Conservation (phyloP, 179 eudicot genomes). For the Monotropa hypopitys region DNA sequence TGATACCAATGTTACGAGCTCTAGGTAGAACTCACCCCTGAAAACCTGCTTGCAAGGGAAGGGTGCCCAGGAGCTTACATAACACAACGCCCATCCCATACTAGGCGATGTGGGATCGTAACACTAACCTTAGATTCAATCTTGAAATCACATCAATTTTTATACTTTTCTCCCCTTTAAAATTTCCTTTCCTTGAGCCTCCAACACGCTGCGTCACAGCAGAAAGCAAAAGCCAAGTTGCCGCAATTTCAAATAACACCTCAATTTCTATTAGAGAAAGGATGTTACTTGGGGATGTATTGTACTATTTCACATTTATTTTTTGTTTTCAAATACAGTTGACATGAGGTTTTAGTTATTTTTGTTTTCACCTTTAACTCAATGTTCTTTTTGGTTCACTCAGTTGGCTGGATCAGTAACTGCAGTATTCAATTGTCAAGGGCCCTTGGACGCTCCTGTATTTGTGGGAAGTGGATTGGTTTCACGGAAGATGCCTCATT, state of each 20-base stretch:
- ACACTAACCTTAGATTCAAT: too few species aligned
- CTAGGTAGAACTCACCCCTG: too few species aligned
- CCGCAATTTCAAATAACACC: background rate
- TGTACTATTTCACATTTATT: background rate
- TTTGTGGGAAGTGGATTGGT: slow-evolving; percentile 97
- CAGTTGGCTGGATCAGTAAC: slow-evolving; percentile 93
- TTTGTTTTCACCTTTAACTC: background rate
- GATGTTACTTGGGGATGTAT: background rate
- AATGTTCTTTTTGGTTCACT: slow-evolving; percentile 12
- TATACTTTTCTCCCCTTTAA: too few species aligned
- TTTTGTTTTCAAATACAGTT: background rate
- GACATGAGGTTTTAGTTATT: background rate
- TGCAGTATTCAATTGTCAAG: slow-evolving; percentile 95
- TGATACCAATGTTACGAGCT: too few species aligned
- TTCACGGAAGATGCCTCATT: slow-evolving; percentile 59
- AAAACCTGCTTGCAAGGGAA: too few species aligned
- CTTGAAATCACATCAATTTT: too few species aligned
- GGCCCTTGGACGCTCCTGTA: slow-evolving; percentile 87
- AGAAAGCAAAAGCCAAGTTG: background rate
- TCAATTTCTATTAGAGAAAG: background rate
- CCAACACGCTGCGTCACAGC: background rate
- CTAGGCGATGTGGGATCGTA: too few species aligned
- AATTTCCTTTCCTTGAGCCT: too few species aligned
- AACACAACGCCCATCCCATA: too few species aligned
- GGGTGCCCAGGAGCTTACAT: too few species aligned